Evolutionary conservation across 306 rosid species (phyloP).

Genomic region (Sesbania bispinosa): DNA sequence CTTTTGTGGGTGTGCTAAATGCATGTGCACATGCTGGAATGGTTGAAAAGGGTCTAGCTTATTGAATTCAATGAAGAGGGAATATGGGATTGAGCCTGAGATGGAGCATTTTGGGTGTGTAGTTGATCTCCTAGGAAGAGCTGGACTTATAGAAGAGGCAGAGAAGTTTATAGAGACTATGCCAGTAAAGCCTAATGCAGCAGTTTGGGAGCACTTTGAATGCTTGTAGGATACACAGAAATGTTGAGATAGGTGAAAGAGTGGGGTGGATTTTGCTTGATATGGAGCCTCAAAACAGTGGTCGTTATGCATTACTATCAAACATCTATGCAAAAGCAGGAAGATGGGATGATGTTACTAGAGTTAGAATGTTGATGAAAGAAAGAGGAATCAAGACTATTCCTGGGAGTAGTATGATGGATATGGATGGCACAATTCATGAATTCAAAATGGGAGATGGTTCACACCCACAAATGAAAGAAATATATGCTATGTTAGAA

Average conservation of each 20-base stretch:
- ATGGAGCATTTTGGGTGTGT: conserved; percentile 58
- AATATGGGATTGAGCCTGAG: conserved; percentile 45
- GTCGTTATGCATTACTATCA: conserved; percentile 53
- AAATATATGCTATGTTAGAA: conserved; percentile 39
- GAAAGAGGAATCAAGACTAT: conserved; percentile 51
- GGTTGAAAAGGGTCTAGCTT: conserved; percentile 43
- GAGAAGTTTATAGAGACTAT: conserved; percentile 46
- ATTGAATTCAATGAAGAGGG: conserved; percentile 37
- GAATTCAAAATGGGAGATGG: conserved; percentile 60
- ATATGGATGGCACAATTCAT: conserved; percentile 44
- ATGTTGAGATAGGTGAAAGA: conserved; percentile 49
- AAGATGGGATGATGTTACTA: conserved; percentile 46
- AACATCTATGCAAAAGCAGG: conserved; percentile 60
- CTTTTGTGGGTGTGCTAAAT: conserved; percentile 42
- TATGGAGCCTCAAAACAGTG: conserved; percentile 52
- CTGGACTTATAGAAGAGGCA: conserved; percentile 49
- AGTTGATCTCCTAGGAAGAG: conserved; percentile 60
- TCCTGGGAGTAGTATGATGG: conserved; percentile 52
- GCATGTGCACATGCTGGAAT: conserved; percentile 65
- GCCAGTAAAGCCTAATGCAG: conserved; percentile 56
- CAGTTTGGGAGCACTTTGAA: conserved; percentile 57
- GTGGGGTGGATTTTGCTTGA: conserved; percentile 52
- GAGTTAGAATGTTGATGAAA: conserved; percentile 52
- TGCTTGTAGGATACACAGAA: conserved; percentile 55
- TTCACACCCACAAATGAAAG: conserved; percentile 47